A percentile compares a stretch with the other conserved stretches of the same genome.
Evolutionary conservation across 1,139 yeast species (phyloP).

Genomic region (Magnusiomyces ingens): DNA sequence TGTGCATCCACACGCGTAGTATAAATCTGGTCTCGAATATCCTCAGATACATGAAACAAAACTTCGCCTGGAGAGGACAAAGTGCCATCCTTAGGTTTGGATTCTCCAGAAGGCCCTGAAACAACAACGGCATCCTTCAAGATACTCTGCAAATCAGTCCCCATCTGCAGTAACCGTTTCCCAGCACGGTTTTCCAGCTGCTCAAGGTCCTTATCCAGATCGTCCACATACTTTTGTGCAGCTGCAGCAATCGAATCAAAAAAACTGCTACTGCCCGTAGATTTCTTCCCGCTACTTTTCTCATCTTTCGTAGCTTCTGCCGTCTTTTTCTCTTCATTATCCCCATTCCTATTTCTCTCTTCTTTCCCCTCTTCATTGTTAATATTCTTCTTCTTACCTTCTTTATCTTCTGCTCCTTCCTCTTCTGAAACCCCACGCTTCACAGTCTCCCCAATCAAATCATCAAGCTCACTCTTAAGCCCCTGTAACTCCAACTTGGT

Average conservation of each 20-base stretch:
- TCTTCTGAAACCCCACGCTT: conserved; percentile 10
- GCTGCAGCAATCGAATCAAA: conserved; percentile 30
- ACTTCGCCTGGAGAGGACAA: conserved; percentile 34
- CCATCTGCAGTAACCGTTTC: conserved; percentile 48
- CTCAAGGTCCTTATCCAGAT: conserved; percentile 61
- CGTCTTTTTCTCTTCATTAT: not conserved
- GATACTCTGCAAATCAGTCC: conserved; percentile 42
- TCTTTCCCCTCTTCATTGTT: not conserved
- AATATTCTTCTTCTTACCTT: conserved; percentile 21
- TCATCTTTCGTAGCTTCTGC: conserved; percentile 8
- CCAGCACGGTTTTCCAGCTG: conserved; percentile 60
- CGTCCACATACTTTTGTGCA: conserved; percentile 56
- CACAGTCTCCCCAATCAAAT: conserved; percentile 20
- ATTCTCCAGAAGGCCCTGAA: conserved; percentile 26
- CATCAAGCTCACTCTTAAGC: conserved; percentile 25
- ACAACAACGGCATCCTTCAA: conserved; percentile 48
- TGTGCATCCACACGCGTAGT: conserved; percentile 56
- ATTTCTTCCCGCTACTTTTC: conserved; percentile 23
- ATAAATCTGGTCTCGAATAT: conserved; percentile 35
- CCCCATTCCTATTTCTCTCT: not conserved
- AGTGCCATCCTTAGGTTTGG: conserved; percentile 18
- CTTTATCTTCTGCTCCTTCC: conserved; percentile 18
- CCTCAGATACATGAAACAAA: conserved; percentile 41
- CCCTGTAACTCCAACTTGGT: conserved; percentile 25
- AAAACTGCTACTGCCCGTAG: not conserved